phyloP scores from a whole-genome alignment of 768 basidiomycete species.

The Amyloporia xantha region DNA sequence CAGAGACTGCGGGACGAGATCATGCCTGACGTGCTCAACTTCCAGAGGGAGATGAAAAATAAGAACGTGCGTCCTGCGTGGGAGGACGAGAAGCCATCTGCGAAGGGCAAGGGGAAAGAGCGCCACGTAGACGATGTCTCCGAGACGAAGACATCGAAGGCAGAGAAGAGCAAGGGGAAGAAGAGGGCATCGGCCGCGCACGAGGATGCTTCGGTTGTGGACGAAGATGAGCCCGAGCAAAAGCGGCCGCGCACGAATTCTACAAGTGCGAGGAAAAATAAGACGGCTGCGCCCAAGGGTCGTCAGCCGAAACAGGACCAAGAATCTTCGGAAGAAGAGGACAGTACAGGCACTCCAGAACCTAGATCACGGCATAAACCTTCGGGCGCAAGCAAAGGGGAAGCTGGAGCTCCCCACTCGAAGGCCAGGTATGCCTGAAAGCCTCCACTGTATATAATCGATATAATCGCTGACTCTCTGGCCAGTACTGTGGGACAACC shows the following conservation, averaged over 20 bases:
- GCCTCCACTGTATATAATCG: neutral
- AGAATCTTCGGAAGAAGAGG: constrained; percentile 2
- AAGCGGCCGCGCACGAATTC: constrained; percentile 15
- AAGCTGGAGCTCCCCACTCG: constrained; percentile 3
- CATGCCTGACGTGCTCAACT: constrained; percentile 74
- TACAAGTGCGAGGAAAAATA: constrained; percentile 7
- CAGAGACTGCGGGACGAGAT: constrained; percentile 41
- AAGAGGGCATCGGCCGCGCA: constrained; percentile 21
- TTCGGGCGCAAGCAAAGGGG: neutral
- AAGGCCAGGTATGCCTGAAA: constrained; percentile 19
- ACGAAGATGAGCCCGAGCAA: constrained; percentile 18
- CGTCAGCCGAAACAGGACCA: constrained; percentile 5
- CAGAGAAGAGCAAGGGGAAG: constrained; percentile 15
- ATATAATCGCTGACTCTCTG: too few species aligned
- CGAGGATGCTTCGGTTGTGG: constrained; percentile 7
- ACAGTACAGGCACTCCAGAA: too few species aligned
- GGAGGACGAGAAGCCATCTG: constrained; percentile 14
- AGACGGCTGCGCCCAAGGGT: constrained; percentile 4
- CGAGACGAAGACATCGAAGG: constrained; percentile 1
- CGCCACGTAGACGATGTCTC: constrained; percentile 3
- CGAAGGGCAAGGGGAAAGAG: constrained; percentile 16
- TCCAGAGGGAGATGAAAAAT: constrained; percentile 56
- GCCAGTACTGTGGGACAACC: neutral
- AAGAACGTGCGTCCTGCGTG: constrained; percentile 22
- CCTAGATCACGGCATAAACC: constrained; percentile 1